A percentile compares a stretch with the other conserved stretches of the same genome.
phyloP scores from a whole-genome alignment of 2,329 filamentous ascomycete species.

The Tothia fuscella region DNA sequence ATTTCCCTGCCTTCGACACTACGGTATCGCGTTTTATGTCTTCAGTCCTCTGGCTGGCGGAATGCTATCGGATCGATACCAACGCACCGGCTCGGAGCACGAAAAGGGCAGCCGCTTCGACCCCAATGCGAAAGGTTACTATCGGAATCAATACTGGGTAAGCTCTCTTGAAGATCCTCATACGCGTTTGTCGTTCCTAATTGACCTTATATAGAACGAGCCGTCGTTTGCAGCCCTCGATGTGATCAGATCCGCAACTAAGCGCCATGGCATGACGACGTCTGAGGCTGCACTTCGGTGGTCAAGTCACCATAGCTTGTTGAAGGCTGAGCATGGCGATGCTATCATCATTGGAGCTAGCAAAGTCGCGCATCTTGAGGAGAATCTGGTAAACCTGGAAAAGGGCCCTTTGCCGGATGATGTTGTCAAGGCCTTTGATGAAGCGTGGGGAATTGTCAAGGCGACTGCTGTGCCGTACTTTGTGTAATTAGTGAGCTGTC shows the following conservation, averaged over 20 bases:
- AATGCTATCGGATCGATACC: conserved; percentile 31
- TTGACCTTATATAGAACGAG: no score
- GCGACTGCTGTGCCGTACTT: background rate
- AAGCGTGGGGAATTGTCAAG: conserved; percentile 48
- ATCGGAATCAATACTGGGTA: conserved; percentile 25
- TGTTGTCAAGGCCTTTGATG: conserved; percentile 62
- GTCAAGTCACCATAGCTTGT: conserved; percentile 31
- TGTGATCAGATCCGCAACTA: conserved; percentile 23
- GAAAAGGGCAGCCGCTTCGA: conserved; percentile 28
- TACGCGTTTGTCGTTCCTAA: no score
- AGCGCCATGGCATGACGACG: conserved; percentile 30
- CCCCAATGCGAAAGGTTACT: conserved; percentile 26
- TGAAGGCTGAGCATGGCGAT: conserved; percentile 21
- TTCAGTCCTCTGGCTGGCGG: conserved; percentile 36
- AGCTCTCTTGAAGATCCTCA: no score
- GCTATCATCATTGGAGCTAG: conserved; percentile 11
- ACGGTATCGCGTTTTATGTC: conserved; percentile 30
- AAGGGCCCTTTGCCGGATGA: conserved; percentile 59
- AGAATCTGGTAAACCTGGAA: conserved; percentile 10
- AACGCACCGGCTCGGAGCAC: conserved; percentile 23
- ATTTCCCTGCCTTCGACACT: conserved; percentile 30
- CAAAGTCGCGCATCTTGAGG: conserved; percentile 9
- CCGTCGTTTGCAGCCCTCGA: conserved; percentile 33
- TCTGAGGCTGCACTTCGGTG: conserved; percentile 35
- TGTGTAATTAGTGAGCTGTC: no score